These are phyloP conservation scores for Rhizophagus sp. DNA, from an alignment of 192 early-diverging fungal species.

Conservation along the genomic window DNA sequence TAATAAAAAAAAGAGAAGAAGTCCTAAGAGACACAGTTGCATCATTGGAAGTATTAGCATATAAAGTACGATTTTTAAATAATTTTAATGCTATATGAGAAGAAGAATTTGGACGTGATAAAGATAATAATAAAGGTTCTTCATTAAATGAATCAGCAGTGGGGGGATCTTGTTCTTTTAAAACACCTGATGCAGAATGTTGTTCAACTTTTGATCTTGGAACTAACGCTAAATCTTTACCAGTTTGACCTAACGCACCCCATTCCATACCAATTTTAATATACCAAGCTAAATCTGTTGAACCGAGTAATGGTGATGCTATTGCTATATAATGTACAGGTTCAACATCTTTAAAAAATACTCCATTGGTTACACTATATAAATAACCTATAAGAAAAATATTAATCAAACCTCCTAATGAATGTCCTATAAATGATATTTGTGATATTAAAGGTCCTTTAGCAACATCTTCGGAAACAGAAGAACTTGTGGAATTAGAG, in stretches of 20 bases:
- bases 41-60: constrained; percentile 55
- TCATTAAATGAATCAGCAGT: not conserved
- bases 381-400: constrained; percentile 44
- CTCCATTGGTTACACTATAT: constrained; percentile 44
- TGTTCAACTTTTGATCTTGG: not conserved
- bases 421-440: constrained; percentile 53
- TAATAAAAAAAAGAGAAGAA: constrained; percentile 25
- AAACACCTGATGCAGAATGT: not conserved
- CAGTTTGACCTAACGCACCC: constrained; percentile 50
- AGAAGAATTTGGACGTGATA: constrained; percentile 40
- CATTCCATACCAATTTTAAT: constrained; percentile 32
- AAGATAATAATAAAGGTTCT: constrained; percentile 43
- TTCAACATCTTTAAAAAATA: constrained; percentile 42
- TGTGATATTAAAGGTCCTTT: constrained; percentile 32
- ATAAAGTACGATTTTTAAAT: constrained; percentile 45
- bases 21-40: constrained; percentile 45
- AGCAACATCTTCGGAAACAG: no score
- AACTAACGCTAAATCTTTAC: constrained; percentile 48
- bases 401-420: constrained; percentile 53
- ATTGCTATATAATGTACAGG: constrained; percentile 48
- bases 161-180: not conserved
- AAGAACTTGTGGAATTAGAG: not conserved
- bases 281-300: constrained; percentile 47
- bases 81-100: constrained; percentile 36
- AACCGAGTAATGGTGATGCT: constrained; percentile 47